Conservation (phyloP, 306 rosid genomes). For the Senna siamea region DNA sequence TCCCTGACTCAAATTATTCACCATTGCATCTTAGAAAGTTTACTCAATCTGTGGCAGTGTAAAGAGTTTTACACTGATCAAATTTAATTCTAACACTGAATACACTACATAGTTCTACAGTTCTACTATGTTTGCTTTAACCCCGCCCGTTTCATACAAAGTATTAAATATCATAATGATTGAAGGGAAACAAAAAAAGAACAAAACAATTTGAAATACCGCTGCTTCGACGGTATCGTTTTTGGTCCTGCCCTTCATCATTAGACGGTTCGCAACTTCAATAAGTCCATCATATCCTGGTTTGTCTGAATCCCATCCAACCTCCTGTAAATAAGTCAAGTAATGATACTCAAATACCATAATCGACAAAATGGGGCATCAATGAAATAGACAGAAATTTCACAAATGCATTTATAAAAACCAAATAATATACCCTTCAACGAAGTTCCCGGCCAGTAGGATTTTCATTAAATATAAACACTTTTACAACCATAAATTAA, state of each 20-base stretch:
- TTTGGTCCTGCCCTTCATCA: conserved; percentile 67
- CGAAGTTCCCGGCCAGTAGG: neutral
- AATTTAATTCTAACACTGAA: neutral
- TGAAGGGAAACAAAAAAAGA: neutral
- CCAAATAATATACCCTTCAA: neutral
- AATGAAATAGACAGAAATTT: neutral
- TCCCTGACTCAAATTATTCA: neutral
- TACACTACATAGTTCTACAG: neutral
- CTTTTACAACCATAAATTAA: neutral
- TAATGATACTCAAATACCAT: conserved; percentile 7
- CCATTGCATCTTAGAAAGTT: neutral
- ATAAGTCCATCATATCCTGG: conserved; percentile 86
- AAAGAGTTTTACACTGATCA: neutral
- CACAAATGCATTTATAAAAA: neutral
- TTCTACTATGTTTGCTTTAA: no score
- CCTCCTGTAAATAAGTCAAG: conserved; percentile 48
- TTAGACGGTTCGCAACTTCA: conserved; percentile 75
- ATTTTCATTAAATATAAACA: conserved; percentile 1
- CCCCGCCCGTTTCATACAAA: neutral
- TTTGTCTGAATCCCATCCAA: conserved; percentile 86
- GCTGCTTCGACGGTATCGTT: conserved; percentile 74
- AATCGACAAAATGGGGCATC: conserved; percentile 1
- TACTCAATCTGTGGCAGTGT: neutral
- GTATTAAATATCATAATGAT: neutral
- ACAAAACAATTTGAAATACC: conserved; percentile 45